Base-by-base conservation (phyloP, 768 basidiomycete genomes). In the Holtermanniella nyarrowii region DNA sequence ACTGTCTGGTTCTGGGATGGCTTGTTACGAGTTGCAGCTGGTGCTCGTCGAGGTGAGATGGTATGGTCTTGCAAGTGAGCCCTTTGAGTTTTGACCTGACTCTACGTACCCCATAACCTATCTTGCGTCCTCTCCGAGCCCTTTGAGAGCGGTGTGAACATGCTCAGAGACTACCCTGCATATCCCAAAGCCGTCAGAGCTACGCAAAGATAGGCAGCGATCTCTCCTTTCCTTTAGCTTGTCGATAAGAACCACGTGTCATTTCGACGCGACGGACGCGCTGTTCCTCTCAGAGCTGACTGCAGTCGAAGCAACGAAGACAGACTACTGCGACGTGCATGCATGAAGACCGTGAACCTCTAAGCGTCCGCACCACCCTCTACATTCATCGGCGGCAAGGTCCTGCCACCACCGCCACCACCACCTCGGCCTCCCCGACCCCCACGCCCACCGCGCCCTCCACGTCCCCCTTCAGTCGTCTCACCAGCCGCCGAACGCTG, bases 141-240 rank as follows among this genome's bases (percentile, higher is more conserved):
- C 50, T 63, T 68, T 11, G 59, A 63, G 13, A 70, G 52, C n/a
- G 68, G 68, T 18, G 66, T 68, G 56, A 70, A 70, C 68, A 70
- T 70, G 24, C 16, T 37, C 31, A 7, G n/a, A n/a, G 10, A 37
- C 31, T 37, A 37, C 31, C 10, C 31, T 37, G 31, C 31, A 16
- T 16, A 37, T 37, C 31, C 31, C 31, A 37, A 7, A 7, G 31
- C 16, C 31, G 31, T 37, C 31, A 37, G 31, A 16, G 31, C 31
- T 16, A 16, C 31, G 10, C 7, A 37, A 16, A 37, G 31, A 16
- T 16, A 37, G 31, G 16, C 31, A 37, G n/a, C n/a, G n/a, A n/a
- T n/a, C n/a, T n/a, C n/a, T n/a, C n/a, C n/a, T n/a, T n/a, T n/a
- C n/a, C n/a, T n/a, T n/a, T n/a, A n/a, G n/a, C n/a, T n/a, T n/a